Conservation (phyloP, 768 basidiomycete genomes). For the Kwoniella heveanensis region DNA sequence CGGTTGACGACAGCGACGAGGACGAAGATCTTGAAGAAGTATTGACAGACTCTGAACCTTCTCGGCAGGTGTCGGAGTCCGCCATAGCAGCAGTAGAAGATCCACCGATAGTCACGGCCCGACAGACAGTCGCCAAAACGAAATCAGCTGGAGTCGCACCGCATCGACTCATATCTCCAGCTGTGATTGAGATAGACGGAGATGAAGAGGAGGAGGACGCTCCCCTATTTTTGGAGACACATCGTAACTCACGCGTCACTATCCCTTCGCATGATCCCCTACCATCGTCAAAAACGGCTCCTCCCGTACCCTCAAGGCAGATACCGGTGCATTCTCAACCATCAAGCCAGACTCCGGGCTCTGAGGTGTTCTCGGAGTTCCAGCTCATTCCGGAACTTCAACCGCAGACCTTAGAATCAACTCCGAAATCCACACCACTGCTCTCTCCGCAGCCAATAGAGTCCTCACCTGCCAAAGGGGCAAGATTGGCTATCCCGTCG, state of each 20-base stretch:
- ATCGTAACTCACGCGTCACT: background rate
- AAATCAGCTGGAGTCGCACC: slow-evolving; percentile 9
- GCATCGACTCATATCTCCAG: slow-evolving; percentile 10
- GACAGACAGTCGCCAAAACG: slow-evolving; percentile 4
- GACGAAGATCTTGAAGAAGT: slow-evolving; percentile 51
- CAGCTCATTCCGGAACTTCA: slow-evolving; percentile 6
- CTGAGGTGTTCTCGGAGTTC: background rate
- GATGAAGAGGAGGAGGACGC: slow-evolving; percentile 23
- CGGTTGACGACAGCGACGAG: slow-evolving; percentile 8
- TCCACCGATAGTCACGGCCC: slow-evolving; percentile 11
- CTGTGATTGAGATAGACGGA: slow-evolving; percentile 22
- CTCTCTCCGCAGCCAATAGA: too few species aligned
- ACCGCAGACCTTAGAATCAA: background rate
- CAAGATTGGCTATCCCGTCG: too few species aligned
- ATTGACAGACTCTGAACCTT: slow-evolving; percentile 7
- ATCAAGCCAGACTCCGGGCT: background rate
- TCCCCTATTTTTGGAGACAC: background rate
- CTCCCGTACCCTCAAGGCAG: background rate
- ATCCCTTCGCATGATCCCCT: background rate
- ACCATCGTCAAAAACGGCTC: background rate
- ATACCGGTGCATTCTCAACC: background rate
- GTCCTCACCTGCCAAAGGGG: background rate
- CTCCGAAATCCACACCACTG: background rate
- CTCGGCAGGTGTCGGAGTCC: background rate
- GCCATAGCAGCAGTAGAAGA: slow-evolving; percentile 6